Evolutionary conservation across 768 basidiomycete species (phyloP), one percentile per base, ranked within the genome.

Genomic region (Amanita fuliginea): DNA sequence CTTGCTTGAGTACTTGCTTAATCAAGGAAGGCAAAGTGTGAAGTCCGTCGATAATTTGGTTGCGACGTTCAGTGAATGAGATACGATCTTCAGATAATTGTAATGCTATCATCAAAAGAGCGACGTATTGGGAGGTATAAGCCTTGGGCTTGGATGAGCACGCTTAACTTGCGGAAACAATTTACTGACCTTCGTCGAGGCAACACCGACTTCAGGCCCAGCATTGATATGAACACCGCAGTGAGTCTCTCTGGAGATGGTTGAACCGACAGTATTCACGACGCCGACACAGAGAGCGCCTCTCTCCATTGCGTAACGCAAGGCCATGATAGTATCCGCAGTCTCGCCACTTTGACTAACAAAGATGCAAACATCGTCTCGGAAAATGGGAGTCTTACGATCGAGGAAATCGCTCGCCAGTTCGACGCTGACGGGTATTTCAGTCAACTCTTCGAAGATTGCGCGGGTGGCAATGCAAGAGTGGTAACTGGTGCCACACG

Each of bases 171-270:
- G 4, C 56, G 44, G 6, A 44, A 14, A n/a, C 8, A 5, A 22
- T 6, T 0, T 3, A 60, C 69, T 47, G 39, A 83, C 86, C 80
- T 99, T 99, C 52, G 96, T 98, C 14, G 93, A 97, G 4, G 96
- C 96, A 52, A 99, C 96, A 76, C 96, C 95, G 56, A 99, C 93
- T 73, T 98, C 94, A 47, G 94, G 94, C 16, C 93, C 93, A 59
- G 93, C 96, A 62, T 99, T 99, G 73, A 99, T 97, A 71, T 98
- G 96, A 46, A 99, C 84, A 85, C 96, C 96, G 55, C 93, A 96
- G 72, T 99, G 96, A 2, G 94, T 93, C 70, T 98, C 93, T 61
- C 95, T 88, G 37, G 95, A 97, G 58, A 98, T 80, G 3, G 95
- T 97, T 19, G 93, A 96, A 43, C 96, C 96, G 59, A 99, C 96